phyloP scores from a whole-genome alignment of 2,329 filamentous ascomycete species.

The Verticillium nubilum region DNA sequence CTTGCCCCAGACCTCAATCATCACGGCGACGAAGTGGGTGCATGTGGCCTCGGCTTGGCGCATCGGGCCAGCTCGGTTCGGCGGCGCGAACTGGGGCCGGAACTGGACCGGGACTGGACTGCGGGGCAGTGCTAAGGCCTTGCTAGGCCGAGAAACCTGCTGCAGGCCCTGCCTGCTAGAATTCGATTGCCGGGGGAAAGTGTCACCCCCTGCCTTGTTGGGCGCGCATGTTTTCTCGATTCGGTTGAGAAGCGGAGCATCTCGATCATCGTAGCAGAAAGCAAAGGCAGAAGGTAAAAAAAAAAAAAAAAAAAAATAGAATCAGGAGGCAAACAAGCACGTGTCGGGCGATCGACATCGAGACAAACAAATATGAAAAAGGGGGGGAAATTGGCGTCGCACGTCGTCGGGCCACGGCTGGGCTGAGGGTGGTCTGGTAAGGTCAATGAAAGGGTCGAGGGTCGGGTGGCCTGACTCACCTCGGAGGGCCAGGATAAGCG shows the following conservation, averaged over 20 bases:
- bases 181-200: background rate
- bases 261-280: background rate
- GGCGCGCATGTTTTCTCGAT: background rate
- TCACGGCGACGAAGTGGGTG: background rate
- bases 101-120: background rate
- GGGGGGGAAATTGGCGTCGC: background rate
- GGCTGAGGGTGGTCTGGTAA: background rate
- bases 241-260: background rate
- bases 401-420: background rate
- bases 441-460: too few species aligned
- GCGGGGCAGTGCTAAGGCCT: background rate
- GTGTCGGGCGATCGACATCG: background rate
- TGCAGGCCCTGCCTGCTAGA: background rate
- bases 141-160: background rate
- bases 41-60: background rate
- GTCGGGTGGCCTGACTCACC: background rate
- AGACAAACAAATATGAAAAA: background rate
- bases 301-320: too few species aligned
- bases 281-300: background rate
- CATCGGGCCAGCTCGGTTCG: background rate
- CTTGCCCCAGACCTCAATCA: too few species aligned
- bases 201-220: background rate
- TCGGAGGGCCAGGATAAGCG: background rate
- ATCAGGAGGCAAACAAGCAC: background rate
- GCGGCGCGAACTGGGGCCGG: background rate